phyloP scores from a whole-genome alignment of 2,329 filamentous ascomycete species.

The Thermomyces lanuginosus region DNA sequence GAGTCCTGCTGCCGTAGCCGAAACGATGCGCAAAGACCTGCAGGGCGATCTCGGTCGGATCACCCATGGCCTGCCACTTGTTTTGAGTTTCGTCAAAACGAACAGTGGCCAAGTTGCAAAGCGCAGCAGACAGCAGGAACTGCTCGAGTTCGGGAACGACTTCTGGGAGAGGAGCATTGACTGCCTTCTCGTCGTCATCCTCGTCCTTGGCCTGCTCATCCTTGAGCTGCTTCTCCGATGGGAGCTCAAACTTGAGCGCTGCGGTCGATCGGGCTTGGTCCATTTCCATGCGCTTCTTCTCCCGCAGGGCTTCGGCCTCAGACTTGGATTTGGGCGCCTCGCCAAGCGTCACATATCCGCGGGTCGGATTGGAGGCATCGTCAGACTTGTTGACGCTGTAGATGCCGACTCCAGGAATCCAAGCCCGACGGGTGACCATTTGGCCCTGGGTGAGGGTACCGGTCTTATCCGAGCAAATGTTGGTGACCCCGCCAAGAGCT shows the following conservation, averaged over 20 bases:
- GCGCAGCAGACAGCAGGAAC: slow-evolving; percentile 38
- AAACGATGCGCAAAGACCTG: slow-evolving; percentile 51
- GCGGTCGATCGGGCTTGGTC: slow-evolving; percentile 45
- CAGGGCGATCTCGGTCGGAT: slow-evolving; percentile 51
- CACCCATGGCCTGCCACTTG: slow-evolving; percentile 43
- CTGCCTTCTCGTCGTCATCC: slow-evolving; percentile 8
- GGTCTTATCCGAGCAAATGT: slow-evolving; percentile 43
- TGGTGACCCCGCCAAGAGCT: slow-evolving; percentile 40
- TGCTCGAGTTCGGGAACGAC: slow-evolving; percentile 32
- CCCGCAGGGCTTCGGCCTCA: slow-evolving; percentile 15
- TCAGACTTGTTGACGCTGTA: slow-evolving; percentile 37
- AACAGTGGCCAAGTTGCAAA: slow-evolving; percentile 39
- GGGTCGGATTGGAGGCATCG: slow-evolving; percentile 40
- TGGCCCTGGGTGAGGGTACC: slow-evolving; percentile 40
- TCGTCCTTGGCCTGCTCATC: slow-evolving; percentile 13
- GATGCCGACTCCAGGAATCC: slow-evolving; percentile 38
- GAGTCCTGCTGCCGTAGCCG: slow-evolving; percentile 30
- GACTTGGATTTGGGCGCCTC: slow-evolving; percentile 15
- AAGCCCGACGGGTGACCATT: slow-evolving; percentile 45
- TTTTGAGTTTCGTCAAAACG: slow-evolving; percentile 26
- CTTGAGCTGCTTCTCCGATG: slow-evolving; percentile 30
- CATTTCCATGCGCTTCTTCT: slow-evolving; percentile 30
- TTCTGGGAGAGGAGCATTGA: slow-evolving; percentile 13
- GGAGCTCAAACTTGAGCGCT: slow-evolving; percentile 47
- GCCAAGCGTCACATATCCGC: slow-evolving; percentile 29